Evolutionary conservation across 305 asterid genomes (phyloP).

Genomic region (Solanum chacoense): DNA sequence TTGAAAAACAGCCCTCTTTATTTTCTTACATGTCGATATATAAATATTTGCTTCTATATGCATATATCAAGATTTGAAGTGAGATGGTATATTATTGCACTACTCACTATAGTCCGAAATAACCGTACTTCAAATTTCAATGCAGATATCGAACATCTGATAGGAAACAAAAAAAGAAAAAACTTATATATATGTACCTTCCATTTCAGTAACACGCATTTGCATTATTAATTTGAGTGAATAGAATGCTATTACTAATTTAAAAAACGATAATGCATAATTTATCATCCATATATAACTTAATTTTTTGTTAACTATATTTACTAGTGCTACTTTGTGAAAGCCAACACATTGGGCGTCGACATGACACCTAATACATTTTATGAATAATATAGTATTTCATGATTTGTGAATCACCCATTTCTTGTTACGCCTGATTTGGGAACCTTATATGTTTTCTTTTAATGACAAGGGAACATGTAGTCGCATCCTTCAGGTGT

Average conservation of each 20-base stretch:
- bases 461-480: background rate
- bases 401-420: background rate
- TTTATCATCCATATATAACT: background rate
- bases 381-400: background rate
- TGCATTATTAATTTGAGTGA: background rate
- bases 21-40: background rate
- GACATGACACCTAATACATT: background rate
- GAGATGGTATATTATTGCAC: background rate
- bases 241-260: background rate
- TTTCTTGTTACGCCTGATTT: background rate
- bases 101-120: background rate
- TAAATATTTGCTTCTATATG: background rate
- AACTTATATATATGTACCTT: background rate
- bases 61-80: background rate
- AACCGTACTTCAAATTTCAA: too few relatives aligned
- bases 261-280: background rate
- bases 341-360: background rate
- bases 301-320: background rate
- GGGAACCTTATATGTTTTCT: background rate
- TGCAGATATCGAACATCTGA: too few relatives aligned
- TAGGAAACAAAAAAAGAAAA: background rate
- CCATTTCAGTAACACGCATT: background rate
- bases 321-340: background rate
- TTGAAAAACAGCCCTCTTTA: background rate
- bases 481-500: background rate